Percentiles rank a stretch among this genome's conserved stretches.
These are phyloP conservation scores for Nakazawaea holstii DNA, from an alignment of 805 yeast species.

Conservation along the genomic window DNA sequence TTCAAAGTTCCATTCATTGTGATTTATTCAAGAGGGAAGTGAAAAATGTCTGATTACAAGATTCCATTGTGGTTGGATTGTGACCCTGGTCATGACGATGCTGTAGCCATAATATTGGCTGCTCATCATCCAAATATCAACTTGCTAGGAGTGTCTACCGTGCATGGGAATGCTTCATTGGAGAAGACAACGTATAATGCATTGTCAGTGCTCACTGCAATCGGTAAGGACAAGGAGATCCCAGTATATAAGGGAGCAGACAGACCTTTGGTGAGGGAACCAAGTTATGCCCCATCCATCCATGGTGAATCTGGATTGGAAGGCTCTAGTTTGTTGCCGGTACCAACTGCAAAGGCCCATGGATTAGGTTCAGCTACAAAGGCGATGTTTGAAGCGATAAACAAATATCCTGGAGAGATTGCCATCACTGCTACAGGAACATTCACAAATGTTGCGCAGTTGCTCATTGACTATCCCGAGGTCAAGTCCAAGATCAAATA, in stretches of 20 bases:
- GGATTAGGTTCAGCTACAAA: conserved; percentile 22
- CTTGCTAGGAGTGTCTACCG: conserved; percentile 67
- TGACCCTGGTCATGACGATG: conserved; percentile 91
- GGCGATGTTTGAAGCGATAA: conserved; percentile 20
- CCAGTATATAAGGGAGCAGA: conserved; percentile 66
- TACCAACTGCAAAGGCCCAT: conserved; percentile 27
- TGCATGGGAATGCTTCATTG: conserved; percentile 66
- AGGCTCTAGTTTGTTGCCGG: conserved; percentile 60
- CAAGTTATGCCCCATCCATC: conserved; percentile 52
- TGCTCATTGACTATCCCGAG: conserved; percentile 27
- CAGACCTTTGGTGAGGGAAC: conserved; percentile 46
- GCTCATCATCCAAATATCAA: conserved; percentile 53
- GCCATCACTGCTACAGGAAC: conserved; percentile 37
- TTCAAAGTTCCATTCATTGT: too few species aligned
- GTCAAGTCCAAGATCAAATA: conserved; percentile 23
- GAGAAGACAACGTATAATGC: conserved; percentile 66
- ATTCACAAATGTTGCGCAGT: conserved; percentile 31
- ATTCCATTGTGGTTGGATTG: conserved; percentile 86
- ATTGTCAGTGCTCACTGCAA: conserved; percentile 57
- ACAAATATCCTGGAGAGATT: conserved; percentile 21
- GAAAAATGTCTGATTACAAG: conserved; percentile 10
- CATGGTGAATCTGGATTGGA: conserved; percentile 78
- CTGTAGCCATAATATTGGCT: conserved; percentile 65
- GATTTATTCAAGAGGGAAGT: too few species aligned
- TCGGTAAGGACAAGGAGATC: conserved; percentile 40